Evolutionary conservation across 2,329 filamentous ascomycete species (phyloP).

Genomic region (Pyricularia pennisetigena): DNA sequence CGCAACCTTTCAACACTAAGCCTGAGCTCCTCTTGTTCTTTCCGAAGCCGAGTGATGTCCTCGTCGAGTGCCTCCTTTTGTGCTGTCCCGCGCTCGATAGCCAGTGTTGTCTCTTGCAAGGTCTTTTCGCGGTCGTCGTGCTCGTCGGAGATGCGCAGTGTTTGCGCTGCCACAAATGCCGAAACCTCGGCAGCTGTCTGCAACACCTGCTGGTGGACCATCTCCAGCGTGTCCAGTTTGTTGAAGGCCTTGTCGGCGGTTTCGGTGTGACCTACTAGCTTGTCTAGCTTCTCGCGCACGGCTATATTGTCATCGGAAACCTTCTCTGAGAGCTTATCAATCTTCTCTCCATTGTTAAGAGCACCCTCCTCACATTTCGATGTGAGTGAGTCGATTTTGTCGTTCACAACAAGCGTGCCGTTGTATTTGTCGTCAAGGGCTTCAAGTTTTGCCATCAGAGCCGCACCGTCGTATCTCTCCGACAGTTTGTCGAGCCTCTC

Average conservation of each 20-base stretch:
- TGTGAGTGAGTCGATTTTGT: slow-evolving; percentile 39
- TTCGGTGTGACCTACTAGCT: slow-evolving; percentile 50
- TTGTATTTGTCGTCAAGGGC: slow-evolving; percentile 13
- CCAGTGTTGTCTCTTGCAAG: slow-evolving; percentile 67
- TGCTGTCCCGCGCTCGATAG: slow-evolving; percentile 66
- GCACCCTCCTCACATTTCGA: slow-evolving; percentile 33
- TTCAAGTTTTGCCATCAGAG: slow-evolving; percentile 41
- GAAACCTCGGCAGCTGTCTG: slow-evolving; percentile 76
- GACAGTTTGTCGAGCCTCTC: slow-evolving; percentile 38
- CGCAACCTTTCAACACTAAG: slow-evolving; percentile 51
- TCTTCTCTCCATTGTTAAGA: slow-evolving; percentile 28
- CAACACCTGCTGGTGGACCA: slow-evolving; percentile 81
- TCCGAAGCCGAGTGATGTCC: slow-evolving; percentile 34
- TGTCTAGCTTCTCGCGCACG: slow-evolving; percentile 47
- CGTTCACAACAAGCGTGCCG: slow-evolving; percentile 29
- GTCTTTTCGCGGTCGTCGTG: slow-evolving; percentile 71
- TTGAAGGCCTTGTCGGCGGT: slow-evolving; percentile 59
- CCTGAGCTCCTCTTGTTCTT: slow-evolving; percentile 42
- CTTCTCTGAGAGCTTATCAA: slow-evolving; percentile 46
- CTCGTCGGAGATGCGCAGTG: slow-evolving; percentile 63
- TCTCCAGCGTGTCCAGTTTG: slow-evolving; percentile 74
- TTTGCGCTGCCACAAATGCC: slow-evolving; percentile 70
- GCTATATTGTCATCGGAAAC: slow-evolving; percentile 37
- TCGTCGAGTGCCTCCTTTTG: slow-evolving; percentile 54
- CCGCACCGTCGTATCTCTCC: background rate